Base-by-base conservation (phyloP, 2,329 filamentous ascomycete genomes). In the Colletotrichum endophyticum region DNA sequence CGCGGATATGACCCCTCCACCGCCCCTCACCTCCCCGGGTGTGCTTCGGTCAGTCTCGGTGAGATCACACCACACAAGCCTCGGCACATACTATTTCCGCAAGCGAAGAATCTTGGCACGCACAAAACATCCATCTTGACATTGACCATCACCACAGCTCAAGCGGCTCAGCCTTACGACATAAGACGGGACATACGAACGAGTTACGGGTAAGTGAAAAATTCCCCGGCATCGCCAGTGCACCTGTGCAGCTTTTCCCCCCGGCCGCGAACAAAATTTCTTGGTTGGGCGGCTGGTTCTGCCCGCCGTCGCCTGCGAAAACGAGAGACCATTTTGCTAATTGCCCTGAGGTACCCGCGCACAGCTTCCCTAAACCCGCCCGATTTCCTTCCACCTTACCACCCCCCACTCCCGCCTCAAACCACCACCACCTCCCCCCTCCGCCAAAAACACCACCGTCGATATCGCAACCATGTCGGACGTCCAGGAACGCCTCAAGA, bases 401-500 rank as follows among this genome's bases (percentile, higher is more conserved):
- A 79, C 80, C 28, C 81, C 77, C 80, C 80, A 79, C 81, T 79
- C 78, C 80, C 78, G 73, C 73, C 69, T 49, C 78, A 73, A 73
- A 69, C 34, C 62, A 75, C 72, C 66, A 74, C 70, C 57, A 69
- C 59, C 36, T 44, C 39, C 32, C 57, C 61, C 75, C n/a, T 49
- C 39, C 39, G 39, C 66, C 44, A 61, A 66, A 66, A 72, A 71
- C 39, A 49, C 39, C 39, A 66, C 66, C 70, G 59, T 73, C 66
- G 66, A 73, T 61, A 72, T 69, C 81, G 34, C 32, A 85, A 87
- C 79, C 83, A 91, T 91, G 89, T 86, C 87, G 82, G 89, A 91
- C 83, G 83, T 91, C 80, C 89, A 91, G 86, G 89, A 91, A 86
- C 88, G 89, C 81, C 87, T 91, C 82, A 91, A 90, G 89, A 91